Percentiles rank a stretch among this genome's conserved stretches.
These are phyloP conservation scores for Goffeauzyma gilvescens DNA, from an alignment of 768 basidiomycete genomes.

Conservation along the genomic window DNA sequence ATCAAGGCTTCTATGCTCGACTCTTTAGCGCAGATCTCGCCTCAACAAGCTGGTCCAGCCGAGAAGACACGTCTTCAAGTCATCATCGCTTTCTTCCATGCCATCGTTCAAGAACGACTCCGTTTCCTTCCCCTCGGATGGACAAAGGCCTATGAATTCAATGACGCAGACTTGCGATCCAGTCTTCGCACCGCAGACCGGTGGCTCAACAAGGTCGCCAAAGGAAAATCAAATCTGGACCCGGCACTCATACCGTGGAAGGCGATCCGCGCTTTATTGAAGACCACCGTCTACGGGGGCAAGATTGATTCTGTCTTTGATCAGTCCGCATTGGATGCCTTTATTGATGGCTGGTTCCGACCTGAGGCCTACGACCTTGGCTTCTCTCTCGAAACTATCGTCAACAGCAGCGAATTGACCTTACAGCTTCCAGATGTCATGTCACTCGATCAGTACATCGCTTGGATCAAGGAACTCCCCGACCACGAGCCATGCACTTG, in stretches of 20 bases:
- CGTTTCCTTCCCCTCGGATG: slow-evolving; percentile 91
- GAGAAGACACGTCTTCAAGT: slow-evolving; percentile 89
- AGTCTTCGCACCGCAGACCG: slow-evolving; percentile 80
- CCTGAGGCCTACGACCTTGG: slow-evolving; percentile 77
- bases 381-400: slow-evolving; percentile 56
- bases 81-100: slow-evolving; percentile 97
- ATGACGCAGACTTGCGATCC: slow-evolving; percentile 90
- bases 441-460: slow-evolving; percentile 71
- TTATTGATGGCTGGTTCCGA: slow-evolving; percentile 78
- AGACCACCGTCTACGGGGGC: slow-evolving; percentile 90
- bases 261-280: slow-evolving; percentile 78
- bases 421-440: slow-evolving; percentile 75
- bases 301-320: slow-evolving; percentile 89
- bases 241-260: slow-evolving; percentile 86
- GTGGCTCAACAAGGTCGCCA: slow-evolving; percentile 62
- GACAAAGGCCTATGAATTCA: slow-evolving; percentile 96
- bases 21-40: slow-evolving; percentile 54
- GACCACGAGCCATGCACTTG: slow-evolving; percentile 87
- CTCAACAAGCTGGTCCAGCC: slow-evolving; percentile 63
- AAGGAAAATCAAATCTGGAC: slow-evolving; percentile 78
- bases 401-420: slow-evolving; percentile 31
- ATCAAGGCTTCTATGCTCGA: slow-evolving; percentile 91
- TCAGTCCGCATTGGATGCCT: slow-evolving; percentile 75
- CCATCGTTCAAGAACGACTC: slow-evolving; percentile 85
- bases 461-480: slow-evolving; percentile 73